Evolutionary conservation across 2,329 filamentous ascomycete species (phyloP), one percentile per base, ranked within the genome.

Genomic region (Beauveria sp.): DNA sequence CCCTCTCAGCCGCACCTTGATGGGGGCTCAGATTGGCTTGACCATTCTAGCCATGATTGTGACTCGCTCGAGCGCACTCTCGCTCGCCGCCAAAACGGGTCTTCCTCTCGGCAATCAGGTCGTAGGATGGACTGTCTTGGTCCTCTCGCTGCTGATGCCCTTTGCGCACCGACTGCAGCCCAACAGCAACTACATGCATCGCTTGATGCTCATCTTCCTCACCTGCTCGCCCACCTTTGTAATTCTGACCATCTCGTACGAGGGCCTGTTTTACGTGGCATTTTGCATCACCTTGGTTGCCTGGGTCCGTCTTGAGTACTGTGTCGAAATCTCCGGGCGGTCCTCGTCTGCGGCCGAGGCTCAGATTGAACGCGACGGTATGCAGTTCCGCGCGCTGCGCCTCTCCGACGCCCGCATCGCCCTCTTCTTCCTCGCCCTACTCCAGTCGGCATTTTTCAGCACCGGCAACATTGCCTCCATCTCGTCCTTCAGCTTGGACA

Each of bases 391-490:
- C 47, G 80, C 89, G 0, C 81, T 98, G 54, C 86, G 82, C 1
- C 80, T 98, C 6, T 83, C 89, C n/a, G 95, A 99, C 72, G 86
- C 88, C 4, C 89, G 96, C 43, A 88, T 96, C 42, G 89, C 91
- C 1, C 83, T 99, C 7, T 98, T 98, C 79, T 97, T 98, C 81
- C 88, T 99, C 74, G 92, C 91, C 67, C 84, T 99, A 45, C 82
- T 99, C 6, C 95, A 99, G 74, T 93, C 93, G 3, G 95, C 89
- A 57, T 99, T 99, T 75, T 99, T 98, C 82, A 91, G 88, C 76
- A 98, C 93, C 0, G 95, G 95, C 65, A 99, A 99, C 76, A 86
- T 99, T 62, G 95, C 95, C 1, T 97, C 93, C 0, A 77, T 99
- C 60, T 96, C 93, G 18, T 90, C 91, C 1, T 99, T 99, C 78